Conservation (phyloP, 2,329 filamentous ascomycete species). For the Colletotrichum siamense region DNA sequence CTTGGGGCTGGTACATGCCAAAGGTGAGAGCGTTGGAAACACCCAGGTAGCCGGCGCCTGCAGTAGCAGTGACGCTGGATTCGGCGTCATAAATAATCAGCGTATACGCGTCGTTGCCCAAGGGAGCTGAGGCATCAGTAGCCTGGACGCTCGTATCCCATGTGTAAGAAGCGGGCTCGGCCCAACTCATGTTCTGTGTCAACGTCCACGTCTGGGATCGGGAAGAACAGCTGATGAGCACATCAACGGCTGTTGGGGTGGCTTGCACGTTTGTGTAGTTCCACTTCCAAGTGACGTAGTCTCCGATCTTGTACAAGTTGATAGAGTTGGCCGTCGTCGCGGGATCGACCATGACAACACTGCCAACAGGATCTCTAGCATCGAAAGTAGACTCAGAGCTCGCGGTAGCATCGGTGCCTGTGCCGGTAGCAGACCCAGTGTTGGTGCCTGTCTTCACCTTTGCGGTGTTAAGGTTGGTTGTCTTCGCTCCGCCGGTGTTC, state of each 20-base stretch:
- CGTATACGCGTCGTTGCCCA: constrained; percentile 63
- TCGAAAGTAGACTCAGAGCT: constrained; percentile 46
- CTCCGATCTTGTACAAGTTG: constrained; percentile 65
- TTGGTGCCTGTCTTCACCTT: constrained; percentile 27
- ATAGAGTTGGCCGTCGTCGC: constrained; percentile 46
- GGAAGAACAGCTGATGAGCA: constrained; percentile 61
- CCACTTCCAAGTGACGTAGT: constrained; percentile 66
- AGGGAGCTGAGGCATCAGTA: constrained; percentile 48
- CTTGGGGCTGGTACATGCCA: constrained; percentile 59
- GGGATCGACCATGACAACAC: constrained; percentile 48
- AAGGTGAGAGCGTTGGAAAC: constrained; percentile 57
- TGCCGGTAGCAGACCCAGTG: constrained; percentile 29
- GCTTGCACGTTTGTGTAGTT: constrained; percentile 68
- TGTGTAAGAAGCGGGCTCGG: constrained; percentile 50
- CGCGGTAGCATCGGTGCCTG: constrained; percentile 28
- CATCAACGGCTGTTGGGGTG: constrained; percentile 64
- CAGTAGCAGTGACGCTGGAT: constrained; percentile 50
- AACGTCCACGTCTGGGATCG: constrained; percentile 63
- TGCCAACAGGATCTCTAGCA: constrained; percentile 51
- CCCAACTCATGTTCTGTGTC: constrained; percentile 67
- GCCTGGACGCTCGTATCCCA: constrained; percentile 64
- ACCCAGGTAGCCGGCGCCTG: constrained; percentile 61
- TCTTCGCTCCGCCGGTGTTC: constrained; percentile 30
- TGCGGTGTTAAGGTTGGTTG: constrained; percentile 47
- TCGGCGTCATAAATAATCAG: constrained; percentile 68